Evolutionary conservation across 768 basidiomycete species (phyloP).

Genomic region (Roridomyces roridus): DNA sequence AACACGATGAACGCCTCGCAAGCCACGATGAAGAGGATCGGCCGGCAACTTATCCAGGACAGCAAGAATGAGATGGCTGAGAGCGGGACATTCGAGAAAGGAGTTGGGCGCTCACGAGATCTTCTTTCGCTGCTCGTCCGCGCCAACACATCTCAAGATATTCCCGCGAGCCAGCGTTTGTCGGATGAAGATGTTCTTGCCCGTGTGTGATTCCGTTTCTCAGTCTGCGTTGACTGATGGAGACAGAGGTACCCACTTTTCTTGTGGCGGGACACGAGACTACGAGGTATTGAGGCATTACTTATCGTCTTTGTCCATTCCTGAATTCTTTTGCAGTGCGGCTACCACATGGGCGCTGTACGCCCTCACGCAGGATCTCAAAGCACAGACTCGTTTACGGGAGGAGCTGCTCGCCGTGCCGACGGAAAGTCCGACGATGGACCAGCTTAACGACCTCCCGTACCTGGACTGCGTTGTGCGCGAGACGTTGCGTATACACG

Average conservation of each 20-base stretch:
- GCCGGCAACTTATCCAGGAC: slow-evolving; percentile 48
- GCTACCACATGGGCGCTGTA: slow-evolving; percentile 65
- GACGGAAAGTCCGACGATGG: slow-evolving; percentile 70
- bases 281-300: slow-evolving; percentile 44
- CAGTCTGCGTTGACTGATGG: not conserved
- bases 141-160: slow-evolving; percentile 69
- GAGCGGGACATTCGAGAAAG: slow-evolving; percentile 35
- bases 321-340: slow-evolving; percentile 34
- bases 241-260: slow-evolving; percentile 65
- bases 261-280: slow-evolving; percentile 67
- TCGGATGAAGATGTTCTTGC: slow-evolving; percentile 67
- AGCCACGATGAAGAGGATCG: slow-evolving; percentile 55
- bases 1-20: slow-evolving; percentile 21
- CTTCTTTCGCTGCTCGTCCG: slow-evolving; percentile 63
- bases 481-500: not conserved
- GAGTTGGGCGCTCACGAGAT: slow-evolving; percentile 46
- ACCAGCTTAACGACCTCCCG: slow-evolving; percentile 65
- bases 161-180: slow-evolving; percentile 58
- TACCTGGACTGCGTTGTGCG: slow-evolving; percentile 59
- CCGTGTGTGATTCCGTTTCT: slow-evolving; percentile 33
- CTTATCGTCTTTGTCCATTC: not conserved
- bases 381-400: slow-evolving; percentile 60
- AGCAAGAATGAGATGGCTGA: slow-evolving; percentile 49
- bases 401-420: slow-evolving; percentile 57
- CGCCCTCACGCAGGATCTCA: slow-evolving; percentile 52